Evolutionary conservation across 1,139 yeast genomes (phyloP), one percentile per base, ranked within the genome.

Genomic region (Pichia kudriavzevii): DNA sequence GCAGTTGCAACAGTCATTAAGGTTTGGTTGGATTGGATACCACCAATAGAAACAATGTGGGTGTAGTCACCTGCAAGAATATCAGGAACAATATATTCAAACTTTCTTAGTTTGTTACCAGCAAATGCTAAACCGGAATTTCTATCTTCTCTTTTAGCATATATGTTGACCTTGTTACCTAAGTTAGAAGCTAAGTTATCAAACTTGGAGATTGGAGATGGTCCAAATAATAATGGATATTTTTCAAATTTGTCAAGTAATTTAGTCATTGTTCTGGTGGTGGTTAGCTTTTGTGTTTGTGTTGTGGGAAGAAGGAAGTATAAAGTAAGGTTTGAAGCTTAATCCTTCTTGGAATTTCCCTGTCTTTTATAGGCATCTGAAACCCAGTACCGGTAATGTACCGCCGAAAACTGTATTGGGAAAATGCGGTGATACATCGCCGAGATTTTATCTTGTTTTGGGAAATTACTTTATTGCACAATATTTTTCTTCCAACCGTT

Each of bases 1-100:
- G 59, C 59, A 26, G 55, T 55, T 12, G 60, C 60, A 18, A 54
- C 55, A 2, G 57, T 58, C 53, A 53, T 55, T 36, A 58, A 46
- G 8, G 60, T 55, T 43, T 55, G 59, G 31, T 54, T 54, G 17
- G 58, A 53, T 40, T 54, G 59, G 24, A 54, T 53, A 36, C 59
- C 59, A 34, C 59, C 59, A 34, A 55, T 55, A 2, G 59, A 54
- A 22, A 55, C 59, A 34, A 55, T 47, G n/a, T 58, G 57, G 9
- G 57, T 58, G 41, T 55, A 55, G 7, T 54, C 50, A 31, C 60
- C 60, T 6, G 45, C 53, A 27, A 55, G 22, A 25, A 55, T 55
- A 28, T 55, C 59, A 14, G 60, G 60, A 26, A 55, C 55, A 25
- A 55, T 50, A 39, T 55, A 55, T 41, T 55, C 60, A 20, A 55